A percentile compares a stretch with the other conserved stretches of the same genome.
Evolutionary conservation across 192 early-diverging fungal genomes (phyloP).

Genomic region (Rhizoclosmatium sp.): DNA sequence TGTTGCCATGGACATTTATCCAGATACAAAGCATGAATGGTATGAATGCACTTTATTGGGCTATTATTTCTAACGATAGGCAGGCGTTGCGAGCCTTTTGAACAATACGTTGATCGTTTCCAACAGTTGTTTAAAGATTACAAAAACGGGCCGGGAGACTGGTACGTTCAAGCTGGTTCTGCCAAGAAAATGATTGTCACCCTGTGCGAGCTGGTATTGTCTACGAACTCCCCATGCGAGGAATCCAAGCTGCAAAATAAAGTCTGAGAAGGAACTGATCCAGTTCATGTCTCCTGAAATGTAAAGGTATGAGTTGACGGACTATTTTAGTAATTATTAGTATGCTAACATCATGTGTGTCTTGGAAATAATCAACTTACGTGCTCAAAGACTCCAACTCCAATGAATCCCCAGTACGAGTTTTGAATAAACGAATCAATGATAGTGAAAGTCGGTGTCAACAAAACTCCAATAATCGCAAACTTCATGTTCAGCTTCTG

Average conservation of each 20-base stretch:
- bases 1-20: not conserved
- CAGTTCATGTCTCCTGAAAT: not conserved
- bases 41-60: not conserved
- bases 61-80: too few species aligned
- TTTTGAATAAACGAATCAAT: conserved; percentile 29
- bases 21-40: not conserved
- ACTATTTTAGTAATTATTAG: not conserved
- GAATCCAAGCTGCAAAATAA: conserved; percentile 7
- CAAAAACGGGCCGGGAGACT: not conserved
- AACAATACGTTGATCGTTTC: not conserved
- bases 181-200: not conserved
- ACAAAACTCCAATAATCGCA: conserved; percentile 14
- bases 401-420: conserved; percentile 23
- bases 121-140: not conserved
- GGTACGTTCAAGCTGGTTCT: not conserved
- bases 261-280: not conserved
- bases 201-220: conserved; percentile 1
- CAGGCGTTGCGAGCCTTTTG: not conserved
- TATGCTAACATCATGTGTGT: too few species aligned
- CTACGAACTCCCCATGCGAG: not conserved
- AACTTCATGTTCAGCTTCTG: not conserved
- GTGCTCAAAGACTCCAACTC: conserved; percentile 7
- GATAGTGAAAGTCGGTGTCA: conserved; percentile 3
- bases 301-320: conserved; percentile 3
- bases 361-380: too few species aligned